Evolutionary conservation across 2,329 filamentous ascomycete genomes (phyloP).

Genomic region (Passalora sequoiae): DNA sequence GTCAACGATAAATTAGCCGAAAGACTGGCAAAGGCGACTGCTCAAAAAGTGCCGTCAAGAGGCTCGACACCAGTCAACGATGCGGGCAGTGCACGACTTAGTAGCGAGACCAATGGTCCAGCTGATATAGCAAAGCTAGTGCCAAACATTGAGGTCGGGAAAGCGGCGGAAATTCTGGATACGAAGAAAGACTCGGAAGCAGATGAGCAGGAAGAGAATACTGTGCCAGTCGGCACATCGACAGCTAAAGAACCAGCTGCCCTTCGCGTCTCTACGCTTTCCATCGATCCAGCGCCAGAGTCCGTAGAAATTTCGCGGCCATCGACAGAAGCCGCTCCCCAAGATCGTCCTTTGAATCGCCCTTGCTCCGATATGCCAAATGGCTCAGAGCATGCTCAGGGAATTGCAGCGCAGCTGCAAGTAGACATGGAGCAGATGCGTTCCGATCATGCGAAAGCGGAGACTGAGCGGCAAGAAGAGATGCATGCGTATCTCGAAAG

Average conservation of each 20-base stretch:
- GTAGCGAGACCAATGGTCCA: constrained; percentile 40
- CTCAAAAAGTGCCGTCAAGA: constrained; percentile 60
- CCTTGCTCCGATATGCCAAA: constrained; percentile 23
- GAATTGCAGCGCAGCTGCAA: constrained; percentile 36
- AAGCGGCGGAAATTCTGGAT: no score
- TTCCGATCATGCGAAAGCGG: constrained; percentile 47
- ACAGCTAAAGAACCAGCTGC: constrained; percentile 13
- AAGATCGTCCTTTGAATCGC: constrained; percentile 11
- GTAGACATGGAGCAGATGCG: constrained; percentile 46
- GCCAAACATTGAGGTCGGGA: constrained; percentile 21
- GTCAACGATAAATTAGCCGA: constrained; percentile 83
- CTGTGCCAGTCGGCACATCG: constrained; percentile 4
- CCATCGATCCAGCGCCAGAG: constrained; percentile 33
- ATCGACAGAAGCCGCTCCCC: constrained; percentile 17
- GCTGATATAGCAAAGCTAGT: constrained; percentile 27
- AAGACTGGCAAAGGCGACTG: constrained; percentile 79
- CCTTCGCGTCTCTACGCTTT: constrained; percentile 29
- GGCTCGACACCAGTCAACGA: constrained; percentile 50
- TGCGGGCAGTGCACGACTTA: constrained; percentile 40
- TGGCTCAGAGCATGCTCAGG: constrained; percentile 23
- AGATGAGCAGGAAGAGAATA: constrained; percentile 1
- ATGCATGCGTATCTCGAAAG: constrained; percentile 77
- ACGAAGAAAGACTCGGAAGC: constrained; percentile 1
- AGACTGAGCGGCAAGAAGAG: constrained; percentile 69
- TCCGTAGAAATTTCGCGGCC: constrained; percentile 29